Conservation (phyloP, 2,329 filamentous ascomycete genomes). For the Paecilomyces fulvus region DNA sequence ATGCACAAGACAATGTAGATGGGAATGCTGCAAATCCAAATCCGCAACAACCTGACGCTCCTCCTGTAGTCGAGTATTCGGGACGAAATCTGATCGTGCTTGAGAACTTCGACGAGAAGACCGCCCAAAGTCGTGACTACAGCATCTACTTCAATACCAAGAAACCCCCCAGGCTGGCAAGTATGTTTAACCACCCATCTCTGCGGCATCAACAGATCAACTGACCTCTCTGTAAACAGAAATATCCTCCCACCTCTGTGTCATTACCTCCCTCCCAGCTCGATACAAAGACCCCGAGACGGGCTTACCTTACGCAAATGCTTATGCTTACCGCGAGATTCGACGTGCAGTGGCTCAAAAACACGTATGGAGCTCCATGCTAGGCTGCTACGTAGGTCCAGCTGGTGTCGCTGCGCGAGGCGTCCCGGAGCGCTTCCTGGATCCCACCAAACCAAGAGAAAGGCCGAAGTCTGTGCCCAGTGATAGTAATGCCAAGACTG, state of each 20-base stretch:
- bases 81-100: slow-evolving; percentile 53
- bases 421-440: slow-evolving; percentile 67
- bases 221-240: slow-evolving; percentile 20
- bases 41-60: slow-evolving; percentile 20
- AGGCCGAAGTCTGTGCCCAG: background rate
- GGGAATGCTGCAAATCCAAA: slow-evolving; percentile 15
- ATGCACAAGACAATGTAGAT: slow-evolving; percentile 6
- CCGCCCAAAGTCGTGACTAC: slow-evolving; percentile 46
- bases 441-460: slow-evolving; percentile 15
- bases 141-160: slow-evolving; percentile 50
- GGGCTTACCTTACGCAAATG: slow-evolving; percentile 70
- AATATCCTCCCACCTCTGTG: slow-evolving; percentile 53
- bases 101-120: slow-evolving; percentile 48
- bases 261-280: slow-evolving; percentile 73
- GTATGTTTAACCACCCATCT: slow-evolving; percentile 25
- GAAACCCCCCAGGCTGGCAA: slow-evolving; percentile 39
- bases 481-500: background rate
- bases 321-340: slow-evolving; percentile 69
- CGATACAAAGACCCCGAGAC: slow-evolving; percentile 80
- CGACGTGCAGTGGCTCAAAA: slow-evolving; percentile 63
- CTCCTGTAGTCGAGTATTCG: slow-evolving; percentile 40
- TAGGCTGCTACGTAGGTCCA: slow-evolving; percentile 76
- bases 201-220: background rate
- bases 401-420: slow-evolving; percentile 54
- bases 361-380: slow-evolving; percentile 71